Conservation (phyloP, 768 basidiomycete species). For the Lentinula raphanica region DNA sequence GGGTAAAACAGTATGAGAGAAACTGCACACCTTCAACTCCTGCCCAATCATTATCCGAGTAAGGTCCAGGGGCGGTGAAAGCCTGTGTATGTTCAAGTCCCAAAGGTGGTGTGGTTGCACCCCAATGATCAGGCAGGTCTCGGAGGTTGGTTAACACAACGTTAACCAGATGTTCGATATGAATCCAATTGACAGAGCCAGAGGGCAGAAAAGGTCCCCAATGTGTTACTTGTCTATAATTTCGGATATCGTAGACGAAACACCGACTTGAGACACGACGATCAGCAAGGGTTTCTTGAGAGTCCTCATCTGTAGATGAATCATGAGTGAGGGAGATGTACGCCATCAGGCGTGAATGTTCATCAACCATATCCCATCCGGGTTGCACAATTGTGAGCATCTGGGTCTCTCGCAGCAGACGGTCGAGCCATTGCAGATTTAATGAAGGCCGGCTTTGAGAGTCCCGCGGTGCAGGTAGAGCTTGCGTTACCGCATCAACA, state of each 20-base stretch:
- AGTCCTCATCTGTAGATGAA: slow-evolving; percentile 27
- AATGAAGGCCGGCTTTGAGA: slow-evolving; percentile 24
- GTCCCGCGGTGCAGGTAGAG: slow-evolving; percentile 20
- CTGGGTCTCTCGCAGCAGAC: slow-evolving; percentile 32
- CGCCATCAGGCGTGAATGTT: slow-evolving; percentile 40
- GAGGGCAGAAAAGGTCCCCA: slow-evolving; percentile 56
- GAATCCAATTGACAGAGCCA: slow-evolving; percentile 54
- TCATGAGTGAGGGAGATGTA: slow-evolving; percentile 34
- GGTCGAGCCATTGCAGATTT: slow-evolving; percentile 43
- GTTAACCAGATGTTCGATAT: slow-evolving; percentile 54
- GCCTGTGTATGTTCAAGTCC: slow-evolving; percentile 47
- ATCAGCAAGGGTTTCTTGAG: slow-evolving; percentile 19
- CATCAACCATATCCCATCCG: slow-evolving; percentile 19
- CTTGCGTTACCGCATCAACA: slow-evolving; percentile 33
- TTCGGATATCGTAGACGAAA: slow-evolving; percentile 60
- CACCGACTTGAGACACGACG: slow-evolving; percentile 46
- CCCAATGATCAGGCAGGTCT: slow-evolving; percentile 34
- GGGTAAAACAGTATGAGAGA: neutral
- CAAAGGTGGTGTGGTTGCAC: slow-evolving; percentile 38
- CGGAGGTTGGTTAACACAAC: slow-evolving; percentile 49
- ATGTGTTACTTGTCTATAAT: slow-evolving; percentile 42
- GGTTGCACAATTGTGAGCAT: slow-evolving; percentile 24
- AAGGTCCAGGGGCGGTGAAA: slow-evolving; percentile 47
- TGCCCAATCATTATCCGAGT: slow-evolving; percentile 55
- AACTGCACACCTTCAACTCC: slow-evolving; percentile 50